phyloP scores from a whole-genome alignment of 202 grass and related monocot genomes.

The Zizania palustris region DNA sequence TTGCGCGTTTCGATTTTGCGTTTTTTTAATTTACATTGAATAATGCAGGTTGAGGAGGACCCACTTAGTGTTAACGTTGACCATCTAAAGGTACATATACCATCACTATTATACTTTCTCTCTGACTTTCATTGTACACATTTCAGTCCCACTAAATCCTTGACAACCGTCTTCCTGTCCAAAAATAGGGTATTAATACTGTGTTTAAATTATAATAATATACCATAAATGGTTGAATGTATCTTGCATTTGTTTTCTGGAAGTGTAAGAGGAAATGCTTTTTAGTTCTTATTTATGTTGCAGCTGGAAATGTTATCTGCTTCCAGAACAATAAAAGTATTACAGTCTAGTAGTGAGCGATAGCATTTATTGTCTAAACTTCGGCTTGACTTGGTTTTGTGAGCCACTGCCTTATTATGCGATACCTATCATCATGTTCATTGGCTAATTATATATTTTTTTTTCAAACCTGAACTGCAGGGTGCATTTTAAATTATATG shows the following conservation, averaged over 20 bases:
- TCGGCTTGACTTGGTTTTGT: conserved; percentile 10
- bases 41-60: conserved; percentile 59
- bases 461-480: not conserved
- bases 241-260: not conserved
- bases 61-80: conserved; percentile 68
- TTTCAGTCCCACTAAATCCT: not conserved
- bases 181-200: not conserved
- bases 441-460: not conserved
- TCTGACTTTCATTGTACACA: not conserved
- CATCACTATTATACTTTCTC: not conserved
- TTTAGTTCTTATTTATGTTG: conserved; percentile 15
- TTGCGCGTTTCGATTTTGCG: not conserved
- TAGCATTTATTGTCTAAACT: not conserved
- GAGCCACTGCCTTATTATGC: not conserved
- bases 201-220: conserved; percentile 9
- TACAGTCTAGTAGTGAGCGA: not conserved
- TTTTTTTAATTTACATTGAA: not conserved
- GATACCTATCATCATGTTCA: not conserved
- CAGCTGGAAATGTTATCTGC: not conserved
- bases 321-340: not conserved
- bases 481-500: not conserved
- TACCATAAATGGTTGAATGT: not conserved
- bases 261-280: not conserved
- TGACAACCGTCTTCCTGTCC: not conserved
- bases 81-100: conserved; percentile 57